Conservation (phyloP, 2,329 filamentous ascomycete genomes). For the Fusarium compactum region DNA sequence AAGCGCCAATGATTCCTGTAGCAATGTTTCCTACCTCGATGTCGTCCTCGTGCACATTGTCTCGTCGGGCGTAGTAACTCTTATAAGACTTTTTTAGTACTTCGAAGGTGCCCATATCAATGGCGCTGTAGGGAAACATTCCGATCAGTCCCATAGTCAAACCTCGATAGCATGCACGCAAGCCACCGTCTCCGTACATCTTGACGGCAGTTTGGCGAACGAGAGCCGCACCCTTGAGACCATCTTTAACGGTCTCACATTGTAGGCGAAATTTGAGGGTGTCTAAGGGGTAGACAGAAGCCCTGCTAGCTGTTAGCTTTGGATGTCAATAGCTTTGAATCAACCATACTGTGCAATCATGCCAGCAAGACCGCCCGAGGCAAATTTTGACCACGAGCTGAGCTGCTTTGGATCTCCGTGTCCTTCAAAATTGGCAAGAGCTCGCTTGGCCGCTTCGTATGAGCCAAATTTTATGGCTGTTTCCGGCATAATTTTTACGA, state of each 20-base stretch:
- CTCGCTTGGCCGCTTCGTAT: constrained; percentile 93
- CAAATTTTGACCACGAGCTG: constrained; percentile 86
- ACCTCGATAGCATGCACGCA: constrained; percentile 87
- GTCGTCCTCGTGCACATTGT: constrained; percentile 84
- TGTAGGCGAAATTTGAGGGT: constrained; percentile 87
- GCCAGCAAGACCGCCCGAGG: constrained; percentile 89
- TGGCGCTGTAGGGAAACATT: constrained; percentile 98
- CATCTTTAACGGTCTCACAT: constrained; percentile 90
- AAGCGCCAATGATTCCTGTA: constrained; percentile 89
- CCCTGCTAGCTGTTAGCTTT: constrained; percentile 59
- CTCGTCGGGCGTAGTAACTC: constrained; percentile 74
- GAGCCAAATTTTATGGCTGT: constrained; percentile 98
- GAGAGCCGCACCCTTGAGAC: constrained; percentile 83
- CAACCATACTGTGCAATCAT: constrained; percentile 88
- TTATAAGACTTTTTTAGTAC: constrained; percentile 84
- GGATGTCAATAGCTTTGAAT: neutral
- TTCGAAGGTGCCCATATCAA: constrained; percentile 96
- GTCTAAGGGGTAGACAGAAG: constrained; percentile 94
- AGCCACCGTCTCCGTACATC: constrained; percentile 83
- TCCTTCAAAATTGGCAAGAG: constrained; percentile 87
- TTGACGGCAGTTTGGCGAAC: constrained; percentile 85
- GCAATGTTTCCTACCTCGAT: constrained; percentile 83
- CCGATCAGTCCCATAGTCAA: constrained; percentile 93
- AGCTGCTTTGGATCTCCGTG: constrained; percentile 85
- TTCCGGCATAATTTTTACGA: constrained; percentile 98